Evolutionary conservation across 805 yeast species (phyloP).

Genomic region (Wickerhamiella siamensis): DNA sequence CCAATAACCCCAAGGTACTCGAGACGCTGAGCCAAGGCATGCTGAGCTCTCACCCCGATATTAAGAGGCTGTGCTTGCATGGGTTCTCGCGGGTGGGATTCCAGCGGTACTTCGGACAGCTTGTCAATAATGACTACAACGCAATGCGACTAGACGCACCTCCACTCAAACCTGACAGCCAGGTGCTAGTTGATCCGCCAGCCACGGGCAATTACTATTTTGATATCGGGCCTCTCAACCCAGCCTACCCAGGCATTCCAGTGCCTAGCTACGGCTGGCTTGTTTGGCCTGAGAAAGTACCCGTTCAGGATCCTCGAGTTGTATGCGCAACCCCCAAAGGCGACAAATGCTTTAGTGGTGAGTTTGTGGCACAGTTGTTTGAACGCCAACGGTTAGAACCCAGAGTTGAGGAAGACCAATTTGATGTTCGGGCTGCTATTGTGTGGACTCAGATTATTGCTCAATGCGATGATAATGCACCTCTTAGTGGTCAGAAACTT

Average conservation of each 20-base stretch:
- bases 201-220: background rate
- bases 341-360: background rate
- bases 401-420: slow-evolving; percentile 38
- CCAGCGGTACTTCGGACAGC: slow-evolving; percentile 33
- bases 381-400: slow-evolving; percentile 47
- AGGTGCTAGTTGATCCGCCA: background rate
- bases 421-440: slow-evolving; percentile 50
- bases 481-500: slow-evolving; percentile 31
- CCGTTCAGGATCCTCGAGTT: background rate
- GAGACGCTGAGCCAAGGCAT: slow-evolving; percentile 14
- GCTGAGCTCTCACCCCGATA: slow-evolving; percentile 42
- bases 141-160: slow-evolving; percentile 16
- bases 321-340: background rate
- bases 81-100: slow-evolving; percentile 42
- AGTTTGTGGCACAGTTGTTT: slow-evolving; percentile 20
- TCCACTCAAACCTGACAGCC: background rate
- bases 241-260: background rate
- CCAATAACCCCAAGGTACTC: slow-evolving; percentile 9
- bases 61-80: slow-evolving; percentile 44
- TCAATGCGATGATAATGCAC: slow-evolving; percentile 20
- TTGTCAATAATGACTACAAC: slow-evolving; percentile 33
- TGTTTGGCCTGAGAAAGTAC: slow-evolving; percentile 42
- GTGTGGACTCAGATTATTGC: slow-evolving; percentile 38
- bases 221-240: background rate
- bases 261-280: slow-evolving; percentile 42